phyloP scores from a whole-genome alignment of 2,329 filamentous ascomycete species.

The Clarireedia paspali region DNA sequence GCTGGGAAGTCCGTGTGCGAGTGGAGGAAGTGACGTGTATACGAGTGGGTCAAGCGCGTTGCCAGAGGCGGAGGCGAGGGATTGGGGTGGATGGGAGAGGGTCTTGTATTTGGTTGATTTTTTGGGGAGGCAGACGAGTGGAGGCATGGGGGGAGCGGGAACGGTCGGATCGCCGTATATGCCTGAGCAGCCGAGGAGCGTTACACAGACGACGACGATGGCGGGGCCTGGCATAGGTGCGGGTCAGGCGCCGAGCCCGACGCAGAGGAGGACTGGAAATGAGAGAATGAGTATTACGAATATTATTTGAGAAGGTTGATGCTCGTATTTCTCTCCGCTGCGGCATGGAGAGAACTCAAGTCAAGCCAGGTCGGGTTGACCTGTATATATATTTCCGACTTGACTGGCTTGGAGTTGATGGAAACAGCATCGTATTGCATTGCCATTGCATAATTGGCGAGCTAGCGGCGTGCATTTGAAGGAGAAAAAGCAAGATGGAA shows the following conservation, averaged over 20 bases:
- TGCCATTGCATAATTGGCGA: too few species aligned
- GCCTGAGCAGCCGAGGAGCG: not conserved
- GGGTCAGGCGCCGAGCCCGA: not conserved
- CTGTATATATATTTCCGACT: too few species aligned
- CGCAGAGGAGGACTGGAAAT: conserved; percentile 15
- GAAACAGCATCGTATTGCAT: too few species aligned
- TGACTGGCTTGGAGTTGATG: too few species aligned
- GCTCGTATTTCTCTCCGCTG: not conserved
- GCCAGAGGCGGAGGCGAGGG: conserved; percentile 48
- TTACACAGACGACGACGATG: conserved; percentile 5
- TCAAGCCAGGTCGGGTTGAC: too few species aligned
- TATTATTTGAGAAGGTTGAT: conserved; percentile 17
- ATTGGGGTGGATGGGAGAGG: conserved; percentile 76
- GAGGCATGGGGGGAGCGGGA: not conserved
- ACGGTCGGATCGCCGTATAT: not conserved
- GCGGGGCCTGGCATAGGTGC: conserved; percentile 1
- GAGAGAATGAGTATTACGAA: conserved; percentile 27
- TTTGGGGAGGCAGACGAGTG: conserved; percentile 33
- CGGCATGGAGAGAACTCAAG: too few species aligned
- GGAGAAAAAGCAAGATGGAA: too few species aligned
- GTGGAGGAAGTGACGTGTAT: conserved; percentile 26
- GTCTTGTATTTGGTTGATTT: conserved; percentile 57
- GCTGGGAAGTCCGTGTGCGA: conserved; percentile 23
- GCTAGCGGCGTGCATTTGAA: too few species aligned
- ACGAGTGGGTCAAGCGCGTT: conserved; percentile 29